Base-by-base conservation (phyloP, 352 stramenopile genomes). In the Phytophthora pinifolia region DNA sequence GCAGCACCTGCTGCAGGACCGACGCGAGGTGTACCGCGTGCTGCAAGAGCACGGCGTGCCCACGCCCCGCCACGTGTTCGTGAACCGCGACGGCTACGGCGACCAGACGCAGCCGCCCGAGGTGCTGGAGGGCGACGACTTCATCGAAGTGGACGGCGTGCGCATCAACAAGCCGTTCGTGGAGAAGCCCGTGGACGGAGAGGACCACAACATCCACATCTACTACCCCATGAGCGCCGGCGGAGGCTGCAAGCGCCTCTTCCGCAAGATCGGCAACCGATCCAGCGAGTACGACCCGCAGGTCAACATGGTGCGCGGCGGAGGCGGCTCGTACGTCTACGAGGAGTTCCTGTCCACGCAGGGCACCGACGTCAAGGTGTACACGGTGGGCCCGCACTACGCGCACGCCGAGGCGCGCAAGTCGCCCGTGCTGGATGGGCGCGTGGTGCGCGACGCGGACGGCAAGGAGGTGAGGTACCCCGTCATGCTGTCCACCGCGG, bases 181-280 rank as follows among this genome's bases (percentile, higher is more conserved):
- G 6, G 98, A 99, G 72, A 99, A 99, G 63, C 98, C 98, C 1
- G 96, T 99, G 17, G 90, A 99, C 70, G 96, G 94, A 18, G 98
- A 99, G 59, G 96, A 99, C 77, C 98, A 99, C 75, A 99, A 99
- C 69, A 98, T 99, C 62, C 78, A 98, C 69, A 99, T 99, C 50
- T 99, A 99, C 73, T 99, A 99, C 72, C 98, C 97, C 1, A 97
- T 96, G 62, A 98, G 83, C 46, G 96, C 97, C 15, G 98, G 98
- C n/a, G 98, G 98, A 29, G 98, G 98, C 27, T 98, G 96, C 69
- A 99, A 99, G 70, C 92, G 97, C 37, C 82, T 99, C 0, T 99
- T 99, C 79, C 93, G 98, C 10, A 99, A 99, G 68, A 76, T 96
- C 8, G 88, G 87, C 34, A 94, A 97, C 62, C 72, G 88, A 31